Conservation (phyloP, 2,329 filamentous ascomycete species). For the Hyphodiscus sp. region DNA sequence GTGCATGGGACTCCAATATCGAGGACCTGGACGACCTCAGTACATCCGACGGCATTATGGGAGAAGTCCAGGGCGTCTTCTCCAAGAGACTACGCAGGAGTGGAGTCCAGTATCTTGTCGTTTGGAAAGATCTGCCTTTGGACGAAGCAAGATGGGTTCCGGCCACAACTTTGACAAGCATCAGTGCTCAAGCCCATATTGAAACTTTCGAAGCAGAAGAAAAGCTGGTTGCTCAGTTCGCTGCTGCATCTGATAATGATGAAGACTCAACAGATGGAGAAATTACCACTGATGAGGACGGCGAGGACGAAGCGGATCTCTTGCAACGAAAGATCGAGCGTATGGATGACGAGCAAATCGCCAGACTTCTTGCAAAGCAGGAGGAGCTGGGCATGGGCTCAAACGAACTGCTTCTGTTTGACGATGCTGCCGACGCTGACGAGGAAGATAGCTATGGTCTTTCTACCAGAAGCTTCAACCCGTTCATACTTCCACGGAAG, state of each 20-base stretch:
- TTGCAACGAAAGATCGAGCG: conserved; percentile 28
- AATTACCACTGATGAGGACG: conserved; percentile 27
- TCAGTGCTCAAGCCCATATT: conserved; percentile 27
- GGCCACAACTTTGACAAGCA: conserved; percentile 27
- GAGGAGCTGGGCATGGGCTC: conserved; percentile 56
- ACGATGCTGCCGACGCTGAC: conserved; percentile 33
- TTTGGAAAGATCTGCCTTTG: conserved; percentile 35
- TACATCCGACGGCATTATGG: conserved; percentile 41
- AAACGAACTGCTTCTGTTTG: conserved; percentile 52
- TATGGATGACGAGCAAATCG: conserved; percentile 59
- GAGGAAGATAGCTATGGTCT: conserved; percentile 26
- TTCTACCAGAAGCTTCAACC: conserved; percentile 1
- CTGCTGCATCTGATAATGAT: conserved; percentile 20
- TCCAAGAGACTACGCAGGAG: conserved; percentile 37
- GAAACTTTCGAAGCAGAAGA: conserved; percentile 31
- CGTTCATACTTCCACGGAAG: conserved; percentile 9
- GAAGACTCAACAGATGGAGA: conserved; percentile 30
- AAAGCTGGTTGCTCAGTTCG: conserved; percentile 24
- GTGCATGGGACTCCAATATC: conserved; percentile 39
- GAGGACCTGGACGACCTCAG: conserved; percentile 42
- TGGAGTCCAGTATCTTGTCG: conserved; percentile 46
- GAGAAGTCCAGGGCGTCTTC: conserved; percentile 36
- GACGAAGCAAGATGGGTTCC: conserved; percentile 46
- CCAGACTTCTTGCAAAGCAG: conserved; percentile 53
- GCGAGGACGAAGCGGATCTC: conserved; percentile 33